Conservation (phyloP, 2,329 filamentous ascomycete species). For the Ascocoryne sarcoides region DNA sequence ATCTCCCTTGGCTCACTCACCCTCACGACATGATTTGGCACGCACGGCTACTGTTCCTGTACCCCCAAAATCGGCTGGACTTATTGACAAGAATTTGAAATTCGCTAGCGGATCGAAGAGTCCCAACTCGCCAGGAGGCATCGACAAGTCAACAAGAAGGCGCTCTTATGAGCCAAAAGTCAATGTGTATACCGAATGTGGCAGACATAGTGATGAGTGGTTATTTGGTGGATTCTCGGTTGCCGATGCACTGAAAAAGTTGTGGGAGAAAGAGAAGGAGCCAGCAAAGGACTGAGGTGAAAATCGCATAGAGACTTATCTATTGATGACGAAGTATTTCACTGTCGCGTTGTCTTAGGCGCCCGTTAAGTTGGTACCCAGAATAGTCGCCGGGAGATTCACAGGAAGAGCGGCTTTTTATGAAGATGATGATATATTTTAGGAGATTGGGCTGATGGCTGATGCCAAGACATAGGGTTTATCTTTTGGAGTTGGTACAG, state of each 20-base stretch:
- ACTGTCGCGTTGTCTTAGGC: too few relatives aligned
- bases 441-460: too few relatives aligned
- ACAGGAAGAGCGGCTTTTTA: too few relatives aligned
- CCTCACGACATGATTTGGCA: not conserved
- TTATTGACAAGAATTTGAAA: not conserved
- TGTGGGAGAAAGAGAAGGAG: not conserved
- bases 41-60: not conserved
- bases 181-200: slow-evolving; percentile 20
- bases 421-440: too few relatives aligned
- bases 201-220: slow-evolving; percentile 22
- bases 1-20: not conserved
- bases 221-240: slow-evolving; percentile 14
- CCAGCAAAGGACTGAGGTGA: too few relatives aligned
- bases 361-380: too few relatives aligned
- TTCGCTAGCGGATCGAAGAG: slow-evolving; percentile 1
- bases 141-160: slow-evolving; percentile 5
- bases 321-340: too few relatives aligned
- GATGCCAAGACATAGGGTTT: too few relatives aligned
- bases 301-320: too few relatives aligned
- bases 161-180: slow-evolving; percentile 10
- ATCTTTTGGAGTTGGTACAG: too few relatives aligned
- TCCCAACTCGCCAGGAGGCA: not conserved
- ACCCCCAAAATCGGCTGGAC: too few relatives aligned
- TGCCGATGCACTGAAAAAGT: not conserved
- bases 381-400: too few relatives aligned